Conservation (phyloP, 306 rosid species). For the Astragalus glycyphyllos region DNA sequence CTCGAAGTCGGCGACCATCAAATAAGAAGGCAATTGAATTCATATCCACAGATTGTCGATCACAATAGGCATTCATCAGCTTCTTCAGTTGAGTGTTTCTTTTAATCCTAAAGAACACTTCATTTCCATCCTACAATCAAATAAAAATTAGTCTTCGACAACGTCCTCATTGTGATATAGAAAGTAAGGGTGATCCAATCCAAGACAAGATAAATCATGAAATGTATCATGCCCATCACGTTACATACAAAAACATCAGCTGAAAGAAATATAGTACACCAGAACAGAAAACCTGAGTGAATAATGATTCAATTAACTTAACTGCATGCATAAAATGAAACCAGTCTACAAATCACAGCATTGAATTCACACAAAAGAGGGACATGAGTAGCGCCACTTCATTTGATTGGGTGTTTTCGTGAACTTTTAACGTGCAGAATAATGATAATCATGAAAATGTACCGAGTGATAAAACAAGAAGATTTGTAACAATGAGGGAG, state of each 20-base stretch:
- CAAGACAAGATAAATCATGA: not conserved
- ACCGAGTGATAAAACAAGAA: not conserved
- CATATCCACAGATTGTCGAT: no score
- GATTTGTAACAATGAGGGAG: not conserved
- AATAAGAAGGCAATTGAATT: no score
- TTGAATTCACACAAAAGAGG: not conserved
- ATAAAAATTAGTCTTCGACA: slow-evolving; percentile 9
- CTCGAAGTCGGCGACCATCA: no score
- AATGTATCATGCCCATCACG: not conserved
- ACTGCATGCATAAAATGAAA: not conserved
- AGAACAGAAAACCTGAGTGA: not conserved
- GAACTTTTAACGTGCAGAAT: not conserved
- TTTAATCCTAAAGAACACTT: no score
- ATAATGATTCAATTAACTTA: not conserved
- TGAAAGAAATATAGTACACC: not conserved
- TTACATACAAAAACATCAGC: not conserved
- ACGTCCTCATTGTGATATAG: not conserved
- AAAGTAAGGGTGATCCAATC: not conserved
- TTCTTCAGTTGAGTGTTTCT: no score
- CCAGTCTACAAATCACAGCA: not conserved
- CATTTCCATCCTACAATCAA: not conserved
- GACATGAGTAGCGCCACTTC: no score
- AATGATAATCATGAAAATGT: not conserved
- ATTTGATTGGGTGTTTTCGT: not conserved
- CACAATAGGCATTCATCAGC: no score